Base-by-base conservation (phyloP, 352 stramenopile species). In the Phytophthora podocarpi region DNA sequence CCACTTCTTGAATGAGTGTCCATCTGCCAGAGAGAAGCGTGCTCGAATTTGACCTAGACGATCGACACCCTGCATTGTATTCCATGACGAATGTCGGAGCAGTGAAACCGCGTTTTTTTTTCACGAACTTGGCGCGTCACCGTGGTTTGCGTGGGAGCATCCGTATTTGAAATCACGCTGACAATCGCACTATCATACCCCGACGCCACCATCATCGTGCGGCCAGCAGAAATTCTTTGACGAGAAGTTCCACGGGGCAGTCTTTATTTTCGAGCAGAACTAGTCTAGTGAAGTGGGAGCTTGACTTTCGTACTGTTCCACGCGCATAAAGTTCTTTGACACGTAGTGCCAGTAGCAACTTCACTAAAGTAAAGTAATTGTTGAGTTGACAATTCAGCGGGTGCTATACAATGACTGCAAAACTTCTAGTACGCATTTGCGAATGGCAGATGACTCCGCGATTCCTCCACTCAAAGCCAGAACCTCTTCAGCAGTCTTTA, bases 361-460 rank as follows among this genome's bases (percentile, higher is more conserved):
- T 37, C 13, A 75, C 53, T 3, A 58, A 76, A 1, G 70, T 79
- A 42, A 74, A 80, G 45, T 61, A 80, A 42, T 80, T 74, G 36
- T 74, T 0, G 42, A 64, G 35, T 74, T 74, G 18, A 80, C 34
- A 3, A 74, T 53, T 2, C 70, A 48, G 0, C 56, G 55, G 2
- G 54, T 53, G 18, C 13, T 4, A 48, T 64, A 59, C n/a, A 74
- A 31, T 10, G 62, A 62, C 11, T 36, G 51, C 9, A 40, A 55
- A 0, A 79, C 52, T 40, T 79, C 61, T 4, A 75, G 35, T 21
- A 76, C 70, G 32, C 55, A 48, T 30, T 71, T 36, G n/a, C 70
- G 50, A 9, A 64, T 48, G 0, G 16, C 10, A 5, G 52, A 47
- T 3, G 35, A 28, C 7, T 34, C 15, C 6, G 53, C 41, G 7